A percentile compares a stretch with the other conserved stretches of the same genome.
These are phyloP conservation scores for Alternaria arbusti DNA, from an alignment of 2,329 filamentous ascomycete genomes.

Conservation along the genomic window DNA sequence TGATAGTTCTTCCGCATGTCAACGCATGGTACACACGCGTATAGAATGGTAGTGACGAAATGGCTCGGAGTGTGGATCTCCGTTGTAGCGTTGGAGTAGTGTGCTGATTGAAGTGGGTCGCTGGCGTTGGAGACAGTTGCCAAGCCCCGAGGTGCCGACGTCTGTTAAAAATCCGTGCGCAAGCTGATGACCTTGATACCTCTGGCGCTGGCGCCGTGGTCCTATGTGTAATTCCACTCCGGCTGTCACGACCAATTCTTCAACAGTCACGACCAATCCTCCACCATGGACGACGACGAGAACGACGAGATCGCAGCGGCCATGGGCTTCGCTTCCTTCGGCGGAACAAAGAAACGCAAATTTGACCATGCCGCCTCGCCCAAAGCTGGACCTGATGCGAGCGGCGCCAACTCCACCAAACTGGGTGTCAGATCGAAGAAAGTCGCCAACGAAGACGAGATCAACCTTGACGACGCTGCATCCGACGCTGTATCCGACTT, in stretches of 20 bases:
- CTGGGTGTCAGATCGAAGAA: conserved; percentile 48
- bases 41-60: neutral
- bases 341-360: conserved; percentile 71
- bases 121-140: neutral
- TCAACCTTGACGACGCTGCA: neutral
- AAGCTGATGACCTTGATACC: neutral
- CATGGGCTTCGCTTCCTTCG: conserved; percentile 79
- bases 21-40: neutral
- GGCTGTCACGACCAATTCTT: neutral
- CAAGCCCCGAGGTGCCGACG: neutral
- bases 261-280: neutral
- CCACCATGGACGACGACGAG: conserved; percentile 55
- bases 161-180: neutral
- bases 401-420: conserved; percentile 42
- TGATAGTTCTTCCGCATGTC: neutral
- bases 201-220: neutral
- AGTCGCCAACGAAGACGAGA: conserved; percentile 1
- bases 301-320: conserved; percentile 64
- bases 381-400: conserved; percentile 40
- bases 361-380: conserved; percentile 66
- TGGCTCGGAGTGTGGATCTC: neutral
- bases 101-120: neutral
- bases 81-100: neutral
- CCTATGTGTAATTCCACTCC: neutral
- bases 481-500: neutral